A percentile compares a stretch with the other conserved stretches of the same genome.
Conservation (phyloP, 441 rosid genomes). For the Sinapis alba region DNA sequence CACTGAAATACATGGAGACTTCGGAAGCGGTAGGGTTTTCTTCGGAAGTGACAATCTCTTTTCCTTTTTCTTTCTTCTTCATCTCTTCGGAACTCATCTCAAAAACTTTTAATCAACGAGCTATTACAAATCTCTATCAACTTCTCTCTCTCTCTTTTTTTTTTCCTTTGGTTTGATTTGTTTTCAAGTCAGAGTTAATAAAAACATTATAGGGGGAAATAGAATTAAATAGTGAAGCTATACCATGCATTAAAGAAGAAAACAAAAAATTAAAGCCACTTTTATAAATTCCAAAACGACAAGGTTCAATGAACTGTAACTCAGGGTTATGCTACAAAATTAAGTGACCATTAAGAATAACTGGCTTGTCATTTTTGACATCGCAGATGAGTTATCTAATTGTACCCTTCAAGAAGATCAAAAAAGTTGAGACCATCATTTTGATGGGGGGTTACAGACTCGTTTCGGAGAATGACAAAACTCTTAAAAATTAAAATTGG, state of each 20-base stretch:
- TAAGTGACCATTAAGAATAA: conserved; percentile 3
- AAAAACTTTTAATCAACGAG: not conserved
- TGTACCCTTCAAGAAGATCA: not conserved
- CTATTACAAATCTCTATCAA: not conserved
- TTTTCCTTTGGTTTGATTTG: not conserved
- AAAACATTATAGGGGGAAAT: not conserved
- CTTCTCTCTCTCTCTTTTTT: not conserved
- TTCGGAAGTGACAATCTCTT: conserved; percentile 11
- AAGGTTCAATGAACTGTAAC: conserved; percentile 30
- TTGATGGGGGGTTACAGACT: conserved; percentile 9
- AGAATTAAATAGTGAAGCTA: not conserved
- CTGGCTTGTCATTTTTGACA: conserved; percentile 14
- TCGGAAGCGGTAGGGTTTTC: not conserved
- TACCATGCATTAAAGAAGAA: not conserved
- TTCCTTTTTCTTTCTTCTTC: conserved; percentile 34
- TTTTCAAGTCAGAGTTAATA: conserved; percentile 6
- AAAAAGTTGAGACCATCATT: conserved; percentile 2
- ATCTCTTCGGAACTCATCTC: conserved; percentile 28
- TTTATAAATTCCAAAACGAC: not conserved
- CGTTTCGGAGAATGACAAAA: conserved; percentile 27
- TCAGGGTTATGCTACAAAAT: conserved; percentile 3
- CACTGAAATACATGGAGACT: conserved; percentile 16
- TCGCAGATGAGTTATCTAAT: not conserved
- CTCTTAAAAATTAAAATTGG: conserved; percentile 26
- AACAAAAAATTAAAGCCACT: not conserved